Conservation (phyloP, 148 eudicot genomes). For the Spergularia bocconei region DNA sequence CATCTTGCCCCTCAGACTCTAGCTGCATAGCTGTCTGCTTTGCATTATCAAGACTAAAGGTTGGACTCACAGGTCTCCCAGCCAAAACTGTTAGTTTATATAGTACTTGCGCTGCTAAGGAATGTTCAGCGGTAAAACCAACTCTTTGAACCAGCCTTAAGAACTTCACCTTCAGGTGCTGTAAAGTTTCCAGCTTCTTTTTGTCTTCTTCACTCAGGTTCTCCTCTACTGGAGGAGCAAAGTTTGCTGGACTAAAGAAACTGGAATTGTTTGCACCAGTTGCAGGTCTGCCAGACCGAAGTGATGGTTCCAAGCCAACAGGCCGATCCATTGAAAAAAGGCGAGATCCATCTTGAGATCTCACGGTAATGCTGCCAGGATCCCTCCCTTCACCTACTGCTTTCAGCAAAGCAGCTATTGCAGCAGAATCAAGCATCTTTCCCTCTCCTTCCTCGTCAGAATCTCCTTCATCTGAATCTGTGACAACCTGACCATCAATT, state of each 20-base stretch:
- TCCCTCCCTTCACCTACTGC: constrained; percentile 76
- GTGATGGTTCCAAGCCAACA: constrained; percentile 83
- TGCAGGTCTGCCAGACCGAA: constrained; percentile 56
- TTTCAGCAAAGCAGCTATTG: constrained; percentile 87
- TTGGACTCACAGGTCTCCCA: constrained; percentile 60
- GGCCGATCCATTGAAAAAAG: constrained; percentile 96
- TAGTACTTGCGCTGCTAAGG: constrained; percentile 81
- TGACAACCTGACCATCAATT: constrained; percentile 77
- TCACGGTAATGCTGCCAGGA: constrained; percentile 58
- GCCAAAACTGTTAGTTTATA: constrained; percentile 72
- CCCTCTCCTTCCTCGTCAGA: constrained; percentile 82
- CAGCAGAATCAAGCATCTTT: constrained; percentile 79
- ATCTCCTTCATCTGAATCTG: constrained; percentile 82
- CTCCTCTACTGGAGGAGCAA: constrained; percentile 43
- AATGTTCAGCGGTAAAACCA: constrained; percentile 73
- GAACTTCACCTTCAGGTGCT: constrained; percentile 71
- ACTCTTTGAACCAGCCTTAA: constrained; percentile 81
- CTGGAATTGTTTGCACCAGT: constrained; percentile 44
- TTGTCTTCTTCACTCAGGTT: constrained; percentile 77
- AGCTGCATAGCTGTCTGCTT: constrained; percentile 61
- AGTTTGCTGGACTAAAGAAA: constrained; percentile 42
- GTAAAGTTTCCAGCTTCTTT: constrained; percentile 70
- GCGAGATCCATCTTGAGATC: constrained; percentile 82
- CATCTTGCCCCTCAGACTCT: constrained; percentile 67
- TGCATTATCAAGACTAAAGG: constrained; percentile 74